These are phyloP conservation scores for Hypoxylon sp. DNA, from an alignment of 2,329 filamentous ascomycete genomes.

Conservation along the genomic window DNA sequence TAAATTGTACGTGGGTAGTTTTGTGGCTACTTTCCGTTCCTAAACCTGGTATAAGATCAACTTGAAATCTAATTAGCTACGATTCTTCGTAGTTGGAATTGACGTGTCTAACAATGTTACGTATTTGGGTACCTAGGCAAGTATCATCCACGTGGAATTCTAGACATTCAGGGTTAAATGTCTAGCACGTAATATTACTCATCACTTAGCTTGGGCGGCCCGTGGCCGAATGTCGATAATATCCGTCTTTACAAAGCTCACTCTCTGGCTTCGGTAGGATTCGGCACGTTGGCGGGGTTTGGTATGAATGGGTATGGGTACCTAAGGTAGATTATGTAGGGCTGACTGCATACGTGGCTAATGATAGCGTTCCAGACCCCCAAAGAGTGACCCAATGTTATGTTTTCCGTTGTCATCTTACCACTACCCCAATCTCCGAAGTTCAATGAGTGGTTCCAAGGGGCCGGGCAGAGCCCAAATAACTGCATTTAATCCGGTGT, in stretches of 20 bases:
- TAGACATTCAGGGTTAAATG: slow-evolving; percentile 4
- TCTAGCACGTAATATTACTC: neutral
- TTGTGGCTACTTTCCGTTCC: too few species aligned
- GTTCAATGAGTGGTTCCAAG: neutral
- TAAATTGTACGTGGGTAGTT: neutral
- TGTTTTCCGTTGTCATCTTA: neutral
- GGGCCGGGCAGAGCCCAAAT: neutral
- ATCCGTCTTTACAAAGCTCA: slow-evolving; percentile 3
- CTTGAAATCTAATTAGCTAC: neutral
- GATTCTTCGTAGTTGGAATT: neutral
- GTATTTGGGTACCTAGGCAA: neutral
- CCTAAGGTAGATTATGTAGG: neutral
- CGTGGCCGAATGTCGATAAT: slow-evolving; percentile 1
- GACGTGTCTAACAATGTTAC: neutral
- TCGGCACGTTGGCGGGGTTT: slow-evolving; percentile 3
- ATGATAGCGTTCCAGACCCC: slow-evolving; percentile 9
- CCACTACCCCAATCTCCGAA: neutral
- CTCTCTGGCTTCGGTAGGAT: neutral
- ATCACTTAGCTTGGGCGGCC: slow-evolving; percentile 16
- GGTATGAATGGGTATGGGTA: neutral
- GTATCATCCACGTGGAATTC: slow-evolving; percentile 11
- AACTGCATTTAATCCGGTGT: neutral
- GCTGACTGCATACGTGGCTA: slow-evolving; percentile 6
- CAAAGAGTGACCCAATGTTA: neutral
- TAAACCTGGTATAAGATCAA: neutral